Evolutionary conservation across 305 asterid genomes (phyloP).

Genomic region (Rubia occidens): DNA sequence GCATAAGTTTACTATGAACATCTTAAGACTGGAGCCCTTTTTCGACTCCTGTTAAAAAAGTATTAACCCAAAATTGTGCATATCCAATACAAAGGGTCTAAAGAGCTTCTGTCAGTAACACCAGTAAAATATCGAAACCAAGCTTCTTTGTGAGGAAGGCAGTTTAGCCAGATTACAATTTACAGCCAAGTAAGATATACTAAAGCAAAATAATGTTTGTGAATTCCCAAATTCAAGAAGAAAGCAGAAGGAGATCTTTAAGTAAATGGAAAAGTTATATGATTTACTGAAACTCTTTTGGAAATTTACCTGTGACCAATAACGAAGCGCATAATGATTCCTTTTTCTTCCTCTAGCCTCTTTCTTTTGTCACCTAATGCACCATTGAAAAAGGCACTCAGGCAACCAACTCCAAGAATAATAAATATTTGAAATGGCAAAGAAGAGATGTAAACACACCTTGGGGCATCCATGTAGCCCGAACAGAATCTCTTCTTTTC

Average conservation of each 20-base stretch:
- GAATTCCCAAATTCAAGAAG: neutral
- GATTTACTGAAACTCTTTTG: neutral
- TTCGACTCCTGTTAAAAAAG: neutral
- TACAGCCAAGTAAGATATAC: neutral
- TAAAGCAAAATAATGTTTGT: neutral
- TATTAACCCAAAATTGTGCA: neutral
- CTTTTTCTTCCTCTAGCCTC: slow-evolving; percentile 73
- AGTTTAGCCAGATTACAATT: neutral
- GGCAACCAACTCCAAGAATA: neutral
- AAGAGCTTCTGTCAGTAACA: neutral
- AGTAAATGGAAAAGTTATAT: neutral
- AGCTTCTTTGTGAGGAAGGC: neutral
- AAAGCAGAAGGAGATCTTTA: neutral
- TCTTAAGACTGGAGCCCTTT: neutral
- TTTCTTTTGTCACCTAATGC: slow-evolving; percentile 54
- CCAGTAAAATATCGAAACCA: neutral
- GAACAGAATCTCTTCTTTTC: slow-evolving; percentile 80
- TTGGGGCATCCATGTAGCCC: slow-evolving; percentile 94
- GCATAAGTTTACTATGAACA: neutral
- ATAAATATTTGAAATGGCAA: neutral
- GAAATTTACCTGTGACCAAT: slow-evolving; percentile 72
- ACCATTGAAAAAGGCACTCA: slow-evolving; percentile 13
- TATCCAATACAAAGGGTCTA: neutral
- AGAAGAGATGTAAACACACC: slow-evolving; percentile 29
- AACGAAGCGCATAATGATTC: slow-evolving; percentile 76